Percentiles rank a stretch among this genome's conserved stretches.
phyloP scores from a whole-genome alignment of 768 basidiomycete genomes.

The Lactarius psammicola region DNA sequence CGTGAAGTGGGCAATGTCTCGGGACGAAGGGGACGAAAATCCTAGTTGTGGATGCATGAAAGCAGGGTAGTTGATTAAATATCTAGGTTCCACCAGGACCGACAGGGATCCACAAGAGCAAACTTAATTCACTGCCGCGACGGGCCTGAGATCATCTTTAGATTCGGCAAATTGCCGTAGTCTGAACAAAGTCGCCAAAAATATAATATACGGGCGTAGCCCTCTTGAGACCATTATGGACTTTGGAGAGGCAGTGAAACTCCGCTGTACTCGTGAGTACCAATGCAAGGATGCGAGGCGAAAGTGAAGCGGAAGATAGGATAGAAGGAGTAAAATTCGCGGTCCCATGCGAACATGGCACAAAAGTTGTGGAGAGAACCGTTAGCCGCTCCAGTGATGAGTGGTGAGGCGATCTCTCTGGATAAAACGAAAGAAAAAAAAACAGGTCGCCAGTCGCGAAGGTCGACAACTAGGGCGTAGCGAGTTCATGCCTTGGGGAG shows the following conservation, averaged over 20 bases:
- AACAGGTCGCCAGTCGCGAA: neutral
- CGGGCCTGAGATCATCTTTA: slow-evolving; percentile 21
- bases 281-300: neutral
- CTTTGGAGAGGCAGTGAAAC: neutral
- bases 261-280: neutral
- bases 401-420: neutral
- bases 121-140: slow-evolving; percentile 10
- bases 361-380: slow-evolving; percentile 11
- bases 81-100: slow-evolving; percentile 15
- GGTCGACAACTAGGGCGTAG: neutral
- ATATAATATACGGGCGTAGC: neutral
- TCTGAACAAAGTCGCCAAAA: slow-evolving; percentile 24
- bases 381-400: slow-evolving; percentile 2
- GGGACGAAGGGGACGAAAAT: neutral
- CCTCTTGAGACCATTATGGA: neutral
- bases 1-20: neutral
- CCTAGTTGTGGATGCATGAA: slow-evolving; percentile 18
- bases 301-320: neutral
- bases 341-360: slow-evolving; percentile 1
- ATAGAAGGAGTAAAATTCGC: neutral
- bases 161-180: slow-evolving; percentile 16
- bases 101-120: slow-evolving; percentile 19
- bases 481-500: neutral
- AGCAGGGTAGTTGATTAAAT: slow-evolving; percentile 14
- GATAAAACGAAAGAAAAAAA: neutral